Conservation (phyloP, 225 moss, liverwort and hornwort genomes). For the Rhytidiadelphus loreus region DNA sequence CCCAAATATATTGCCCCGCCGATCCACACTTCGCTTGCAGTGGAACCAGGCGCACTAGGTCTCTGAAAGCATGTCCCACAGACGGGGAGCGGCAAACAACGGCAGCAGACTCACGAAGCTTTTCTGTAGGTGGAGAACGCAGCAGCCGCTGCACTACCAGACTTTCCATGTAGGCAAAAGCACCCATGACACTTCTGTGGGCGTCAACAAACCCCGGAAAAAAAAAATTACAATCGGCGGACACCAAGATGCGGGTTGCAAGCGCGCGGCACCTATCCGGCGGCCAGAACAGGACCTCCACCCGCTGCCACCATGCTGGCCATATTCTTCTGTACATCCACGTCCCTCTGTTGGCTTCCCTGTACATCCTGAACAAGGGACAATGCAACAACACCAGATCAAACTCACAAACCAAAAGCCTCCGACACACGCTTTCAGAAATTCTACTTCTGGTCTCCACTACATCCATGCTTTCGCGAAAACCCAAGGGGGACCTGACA, state of each 20-base stretch:
- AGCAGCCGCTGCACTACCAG: constrained; percentile 7
- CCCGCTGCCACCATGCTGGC: constrained; percentile 17
- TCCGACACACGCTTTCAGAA: background rate
- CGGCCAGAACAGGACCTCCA: constrained; percentile 22
- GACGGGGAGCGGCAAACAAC: constrained; percentile 11
- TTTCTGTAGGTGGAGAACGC: background rate
- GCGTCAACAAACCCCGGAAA: constrained; percentile 6
- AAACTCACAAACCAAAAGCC: background rate
- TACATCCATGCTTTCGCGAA: background rate
- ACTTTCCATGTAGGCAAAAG: constrained; percentile 10
- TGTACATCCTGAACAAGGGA: constrained; percentile 20
- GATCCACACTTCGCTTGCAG: background rate
- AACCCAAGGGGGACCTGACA: background rate
- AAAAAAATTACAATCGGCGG: constrained; percentile 12
- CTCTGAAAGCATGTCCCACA: constrained; percentile 12
- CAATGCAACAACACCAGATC: background rate
- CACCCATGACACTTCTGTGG: constrained; percentile 8
- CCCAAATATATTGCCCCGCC: constrained; percentile 8
- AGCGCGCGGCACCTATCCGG: constrained; percentile 14
- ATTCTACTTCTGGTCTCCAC: background rate
- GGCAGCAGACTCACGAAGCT: background rate
- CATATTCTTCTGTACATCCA: constrained; percentile 37
- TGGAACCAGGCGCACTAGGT: constrained; percentile 25
- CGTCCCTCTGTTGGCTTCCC: constrained; percentile 24
- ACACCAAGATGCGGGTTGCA: background rate